Percentiles rank a stretch among this genome's conserved stretches.
Evolutionary conservation across 805 yeast genomes (phyloP).

Genomic region (Schizosaccharomyces osmophilus): DNA sequence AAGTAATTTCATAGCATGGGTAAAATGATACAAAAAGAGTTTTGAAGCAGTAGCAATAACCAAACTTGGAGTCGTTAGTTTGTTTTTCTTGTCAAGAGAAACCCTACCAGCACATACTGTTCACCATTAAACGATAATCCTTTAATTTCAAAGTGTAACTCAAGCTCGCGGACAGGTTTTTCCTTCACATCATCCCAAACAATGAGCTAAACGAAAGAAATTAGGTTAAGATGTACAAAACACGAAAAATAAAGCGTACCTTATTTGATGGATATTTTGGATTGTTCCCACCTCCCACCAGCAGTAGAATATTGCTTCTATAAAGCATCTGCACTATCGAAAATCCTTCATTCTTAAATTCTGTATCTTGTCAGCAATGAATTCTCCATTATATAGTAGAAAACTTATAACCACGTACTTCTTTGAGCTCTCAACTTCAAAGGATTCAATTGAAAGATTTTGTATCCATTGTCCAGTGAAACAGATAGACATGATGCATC

Average conservation of each 20-base stretch:
- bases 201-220: conserved; percentile 21
- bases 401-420: conserved; percentile 9
- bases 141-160: conserved; percentile 51
- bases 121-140: conserved; percentile 28
- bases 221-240: background rate
- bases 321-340: conserved; percentile 63
- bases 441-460: conserved; percentile 72
- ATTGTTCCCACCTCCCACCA: conserved; percentile 69
- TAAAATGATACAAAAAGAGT: background rate
- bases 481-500: conserved; percentile 77
- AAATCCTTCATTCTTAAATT: conserved; percentile 30
- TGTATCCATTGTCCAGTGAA: conserved; percentile 57
- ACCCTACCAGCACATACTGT: background rate
- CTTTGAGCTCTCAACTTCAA: conserved; percentile 49
- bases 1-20: background rate
- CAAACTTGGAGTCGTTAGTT: background rate
- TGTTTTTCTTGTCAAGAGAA: background rate
- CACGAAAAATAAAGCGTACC: conserved; percentile 3
- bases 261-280: conserved; percentile 42
- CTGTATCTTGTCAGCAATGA: conserved; percentile 5
- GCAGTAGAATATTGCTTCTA: conserved; percentile 69
- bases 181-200: conserved; percentile 83
- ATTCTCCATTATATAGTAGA: background rate
- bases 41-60: background rate
- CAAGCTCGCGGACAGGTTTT: conserved; percentile 44